phyloP scores from a whole-genome alignment of 768 basidiomycete genomes.

The Russula emetica region DNA sequence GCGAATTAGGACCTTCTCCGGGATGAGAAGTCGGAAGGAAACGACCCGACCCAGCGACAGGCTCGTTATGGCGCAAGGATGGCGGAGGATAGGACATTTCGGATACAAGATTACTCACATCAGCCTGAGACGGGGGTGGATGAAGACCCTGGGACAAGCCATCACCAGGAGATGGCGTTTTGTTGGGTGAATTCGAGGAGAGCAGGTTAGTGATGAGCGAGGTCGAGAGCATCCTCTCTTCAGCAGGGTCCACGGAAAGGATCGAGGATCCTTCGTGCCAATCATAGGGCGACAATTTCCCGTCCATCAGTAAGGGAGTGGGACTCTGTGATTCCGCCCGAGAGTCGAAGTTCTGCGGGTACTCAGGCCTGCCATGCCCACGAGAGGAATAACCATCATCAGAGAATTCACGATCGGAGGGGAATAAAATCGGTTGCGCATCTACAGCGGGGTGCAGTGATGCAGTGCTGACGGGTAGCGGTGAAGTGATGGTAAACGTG shows the following conservation, averaged over 20 bases:
- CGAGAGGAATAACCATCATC: not conserved
- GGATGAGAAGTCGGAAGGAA: not conserved
- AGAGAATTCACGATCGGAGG: not conserved
- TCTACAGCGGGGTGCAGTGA: not conserved
- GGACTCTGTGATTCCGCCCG: slow-evolving; percentile 4
- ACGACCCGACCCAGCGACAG: slow-evolving; percentile 26
- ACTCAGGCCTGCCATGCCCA: not conserved
- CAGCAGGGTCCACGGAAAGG: slow-evolving; percentile 52
- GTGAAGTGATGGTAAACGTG: slow-evolving; percentile 5
- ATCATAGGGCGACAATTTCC: slow-evolving; percentile 41
- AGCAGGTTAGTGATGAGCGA: slow-evolving; percentile 58
- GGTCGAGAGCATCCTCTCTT: slow-evolving; percentile 55
- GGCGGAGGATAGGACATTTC: slow-evolving; percentile 49
- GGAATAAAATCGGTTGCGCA: not conserved
- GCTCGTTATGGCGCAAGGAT: slow-evolving; percentile 27
- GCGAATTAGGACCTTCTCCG: not conserved
- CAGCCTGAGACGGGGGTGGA: slow-evolving; percentile 31
- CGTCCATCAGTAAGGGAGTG: not conserved
- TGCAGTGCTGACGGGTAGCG: not conserved
- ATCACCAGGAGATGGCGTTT: slow-evolving; percentile 23
- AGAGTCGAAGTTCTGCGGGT: not conserved
- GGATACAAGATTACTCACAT: slow-evolving; percentile 38
- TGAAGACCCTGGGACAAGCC: slow-evolving; percentile 30
- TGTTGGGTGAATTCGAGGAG: slow-evolving; percentile 26
- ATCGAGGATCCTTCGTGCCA: slow-evolving; percentile 61